Evolutionary conservation across 23 red algal species (phyloP), one percentile per base, ranked within the genome.

Genomic region (Chondrus crispus): DNA sequence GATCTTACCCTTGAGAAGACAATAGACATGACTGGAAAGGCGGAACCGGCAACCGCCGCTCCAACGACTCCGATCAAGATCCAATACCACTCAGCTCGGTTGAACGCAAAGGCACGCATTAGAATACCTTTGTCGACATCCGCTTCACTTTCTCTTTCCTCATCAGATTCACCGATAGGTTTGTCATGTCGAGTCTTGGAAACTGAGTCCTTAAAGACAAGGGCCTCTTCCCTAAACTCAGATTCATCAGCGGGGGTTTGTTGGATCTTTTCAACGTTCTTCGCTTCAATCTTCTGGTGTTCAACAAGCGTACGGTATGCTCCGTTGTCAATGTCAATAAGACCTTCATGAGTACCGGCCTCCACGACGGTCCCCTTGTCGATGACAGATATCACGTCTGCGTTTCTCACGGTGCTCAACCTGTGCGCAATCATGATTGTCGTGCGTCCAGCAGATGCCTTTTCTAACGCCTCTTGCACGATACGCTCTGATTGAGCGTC

Each of bases 341-440:
- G 90, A 14, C 85, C 84, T 28, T 76, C 68, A 57, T 99, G 94
- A 4, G 92, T 87, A 36, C 97, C 97, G 16, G 40, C 39, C 72
- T 99, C 97, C 16, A 95, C 95, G 36, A 99, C 47, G 12, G 37
- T 7, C 6, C 97, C 97, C 32, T 94, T 85, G 35, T 99, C 90
- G n/a, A 99, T 53, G 6, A 99, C 97, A 19, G 91, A 88, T 20
- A 99, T 99, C 26, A 83, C 58, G 84, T 96, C 92, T 12, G 97
- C 97, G 48, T 99, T 62, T 16, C 88, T 82, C 41, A 99, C 92
- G 13, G 93, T 99, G 41, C 84, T 85, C 80, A 99, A 75, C 49
- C 97, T 77, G 60, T 99, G 97, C 14, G 97, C 97, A 79, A 99
- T 99, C 20, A 94, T 93, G 20, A 99, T 95, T 1, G 91, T 96